A percentile compares a stretch with the other conserved stretches of the same genome.
Evolutionary conservation across 2,329 filamentous ascomycete genomes (phyloP).

Genomic region (Pseudogymnoascus sp.): DNA sequence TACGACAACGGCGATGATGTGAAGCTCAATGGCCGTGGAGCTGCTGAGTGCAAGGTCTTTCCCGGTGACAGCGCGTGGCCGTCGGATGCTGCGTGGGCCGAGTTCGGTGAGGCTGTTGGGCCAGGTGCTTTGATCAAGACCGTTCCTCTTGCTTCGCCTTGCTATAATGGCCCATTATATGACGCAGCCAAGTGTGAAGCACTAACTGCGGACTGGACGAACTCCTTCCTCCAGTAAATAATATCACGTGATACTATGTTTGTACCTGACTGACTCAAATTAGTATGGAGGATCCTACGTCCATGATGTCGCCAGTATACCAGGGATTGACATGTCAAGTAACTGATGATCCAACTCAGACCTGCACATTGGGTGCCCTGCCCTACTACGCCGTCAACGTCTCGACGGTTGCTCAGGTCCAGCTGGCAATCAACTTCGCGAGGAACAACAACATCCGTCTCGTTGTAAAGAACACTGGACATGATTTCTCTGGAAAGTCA

Average conservation of each 20-base stretch:
- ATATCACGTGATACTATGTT: background rate
- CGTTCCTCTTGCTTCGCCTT: conserved; percentile 37
- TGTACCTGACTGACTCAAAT: conserved; percentile 27
- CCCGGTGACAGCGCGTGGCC: conserved; percentile 36
- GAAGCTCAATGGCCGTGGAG: conserved; percentile 1
- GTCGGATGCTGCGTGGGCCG: conserved; percentile 35
- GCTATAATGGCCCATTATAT: conserved; percentile 31
- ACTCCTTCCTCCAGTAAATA: conserved; percentile 31
- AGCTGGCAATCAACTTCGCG: conserved; percentile 36
- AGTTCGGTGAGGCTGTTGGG: conserved; percentile 36
- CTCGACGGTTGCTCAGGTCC: conserved; percentile 36
- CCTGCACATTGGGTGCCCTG: conserved; percentile 19
- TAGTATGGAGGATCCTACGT: conserved; percentile 34
- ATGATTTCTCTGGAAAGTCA: conserved; percentile 21
- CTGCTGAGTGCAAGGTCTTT: conserved; percentile 18
- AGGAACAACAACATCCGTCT: conserved; percentile 33
- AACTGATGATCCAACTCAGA: conserved; percentile 30
- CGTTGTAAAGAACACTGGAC: conserved; percentile 28
- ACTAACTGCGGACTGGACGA: conserved; percentile 27
- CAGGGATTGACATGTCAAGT: conserved; percentile 32
- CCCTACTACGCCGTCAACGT: conserved; percentile 31
- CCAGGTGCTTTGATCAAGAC: conserved; percentile 36
- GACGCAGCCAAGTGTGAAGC: conserved; percentile 29
- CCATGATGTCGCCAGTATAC: conserved; percentile 41
- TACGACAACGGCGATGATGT: conserved; percentile 5